These are phyloP conservation scores for Bacidia gigantensis DNA, from an alignment of 495 filamentous ascomycete species.

Conservation along the genomic window DNA sequence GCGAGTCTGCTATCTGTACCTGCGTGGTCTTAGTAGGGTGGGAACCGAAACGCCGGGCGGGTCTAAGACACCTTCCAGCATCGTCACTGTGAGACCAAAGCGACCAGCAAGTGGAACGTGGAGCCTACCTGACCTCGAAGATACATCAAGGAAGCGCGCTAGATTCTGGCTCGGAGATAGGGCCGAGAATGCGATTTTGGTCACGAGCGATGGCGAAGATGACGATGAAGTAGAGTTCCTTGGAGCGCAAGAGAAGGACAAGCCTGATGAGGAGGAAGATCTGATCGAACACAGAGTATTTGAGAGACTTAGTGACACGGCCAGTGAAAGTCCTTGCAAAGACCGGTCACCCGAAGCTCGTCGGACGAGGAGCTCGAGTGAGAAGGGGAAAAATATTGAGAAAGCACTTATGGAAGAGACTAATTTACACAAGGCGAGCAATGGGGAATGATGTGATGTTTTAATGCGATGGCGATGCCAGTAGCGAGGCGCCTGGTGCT, in stretches of 20 bases:
- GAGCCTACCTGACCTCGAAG: conserved; percentile 29
- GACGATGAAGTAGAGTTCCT: conserved; percentile 13
- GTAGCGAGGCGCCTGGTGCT: neutral
- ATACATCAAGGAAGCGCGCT: conserved; percentile 56
- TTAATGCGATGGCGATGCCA: neutral
- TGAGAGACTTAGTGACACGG: conserved; percentile 32
- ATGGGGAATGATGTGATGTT: neutral
- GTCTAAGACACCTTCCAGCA: conserved; percentile 22
- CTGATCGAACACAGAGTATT: conserved; percentile 22
- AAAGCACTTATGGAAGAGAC: neutral
- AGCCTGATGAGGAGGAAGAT: conserved; percentile 33
- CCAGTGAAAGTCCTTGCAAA: conserved; percentile 12
- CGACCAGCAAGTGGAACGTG: conserved; percentile 26
- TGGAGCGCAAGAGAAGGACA: conserved; percentile 22
- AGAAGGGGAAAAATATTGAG: neutral
- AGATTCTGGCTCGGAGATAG: conserved; percentile 70
- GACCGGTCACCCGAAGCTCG: neutral
- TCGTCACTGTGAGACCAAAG: conserved; percentile 17
- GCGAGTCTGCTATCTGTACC: conserved; percentile 87
- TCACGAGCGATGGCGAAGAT: conserved; percentile 15
- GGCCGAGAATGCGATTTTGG: conserved; percentile 21
- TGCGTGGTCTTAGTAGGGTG: conserved; percentile 72
- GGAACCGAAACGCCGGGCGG: conserved; percentile 39
- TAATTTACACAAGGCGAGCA: neutral
- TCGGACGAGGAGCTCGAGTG: neutral